phyloP scores from a whole-genome alignment of 2,329 filamentous ascomycete species.

The Mollisia scopiformis region DNA sequence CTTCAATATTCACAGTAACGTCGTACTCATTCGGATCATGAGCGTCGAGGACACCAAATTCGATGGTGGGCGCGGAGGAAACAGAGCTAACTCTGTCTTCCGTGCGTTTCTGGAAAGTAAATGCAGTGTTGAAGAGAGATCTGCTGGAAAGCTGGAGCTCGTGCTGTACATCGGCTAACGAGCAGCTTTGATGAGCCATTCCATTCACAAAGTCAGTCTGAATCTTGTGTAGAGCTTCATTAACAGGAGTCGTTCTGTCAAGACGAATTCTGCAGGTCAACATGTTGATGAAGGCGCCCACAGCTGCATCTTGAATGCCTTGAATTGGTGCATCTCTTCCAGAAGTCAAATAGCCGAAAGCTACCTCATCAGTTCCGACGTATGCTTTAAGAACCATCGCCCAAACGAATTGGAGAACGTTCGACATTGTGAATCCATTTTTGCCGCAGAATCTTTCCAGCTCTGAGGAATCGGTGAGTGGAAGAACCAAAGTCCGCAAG shows the following conservation, averaged over 20 bases:
- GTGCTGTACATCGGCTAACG: slow-evolving; percentile 45
- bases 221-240: slow-evolving; percentile 28
- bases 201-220: slow-evolving; percentile 39
- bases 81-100: slow-evolving; percentile 1
- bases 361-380: slow-evolving; percentile 38
- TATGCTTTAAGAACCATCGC: slow-evolving; percentile 44
- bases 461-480: slow-evolving; percentile 25
- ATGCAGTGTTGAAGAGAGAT: slow-evolving; percentile 29
- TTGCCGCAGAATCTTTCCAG: slow-evolving; percentile 41
- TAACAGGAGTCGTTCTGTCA: slow-evolving; percentile 28
- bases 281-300: slow-evolving; percentile 50
- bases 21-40: slow-evolving; percentile 17
- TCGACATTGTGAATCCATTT: slow-evolving; percentile 40
- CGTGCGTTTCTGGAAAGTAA: slow-evolving; percentile 19
- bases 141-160: slow-evolving; percentile 15
- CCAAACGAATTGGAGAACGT: slow-evolving; percentile 42
- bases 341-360: slow-evolving; percentile 44
- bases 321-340: slow-evolving; percentile 48
- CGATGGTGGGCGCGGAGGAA: slow-evolving; percentile 1
- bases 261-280: slow-evolving; percentile 34
- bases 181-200: slow-evolving; percentile 42
- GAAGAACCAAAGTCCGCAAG: slow-evolving; percentile 4
- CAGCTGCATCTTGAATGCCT: slow-evolving; percentile 47
- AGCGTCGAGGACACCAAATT: slow-evolving; percentile 13
- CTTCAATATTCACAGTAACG: background rate